Conservation (phyloP, 2,329 filamentous ascomycete species). For the Neurospora crassa region DNA sequence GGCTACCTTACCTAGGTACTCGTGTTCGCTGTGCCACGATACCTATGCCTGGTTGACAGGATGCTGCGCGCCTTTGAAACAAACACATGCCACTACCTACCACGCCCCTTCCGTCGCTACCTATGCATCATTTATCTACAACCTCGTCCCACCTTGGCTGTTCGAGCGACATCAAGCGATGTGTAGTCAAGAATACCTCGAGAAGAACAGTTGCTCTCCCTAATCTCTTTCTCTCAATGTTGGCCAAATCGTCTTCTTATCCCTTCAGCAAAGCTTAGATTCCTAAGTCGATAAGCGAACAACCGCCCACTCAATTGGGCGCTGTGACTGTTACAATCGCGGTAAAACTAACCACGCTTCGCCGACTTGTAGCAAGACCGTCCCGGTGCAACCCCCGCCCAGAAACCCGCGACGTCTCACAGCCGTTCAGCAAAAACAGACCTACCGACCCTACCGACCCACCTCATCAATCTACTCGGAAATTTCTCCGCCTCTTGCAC, state of each 20-base stretch:
- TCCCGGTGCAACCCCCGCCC: conserved; percentile 25
- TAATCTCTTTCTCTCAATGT: not conserved
- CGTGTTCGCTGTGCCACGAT: not conserved
- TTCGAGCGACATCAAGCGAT: not conserved
- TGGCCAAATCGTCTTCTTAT: not conserved
- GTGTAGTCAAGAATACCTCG: not conserved
- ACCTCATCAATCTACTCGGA: conserved; percentile 54
- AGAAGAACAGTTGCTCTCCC: not conserved
- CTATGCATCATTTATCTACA: not conserved
- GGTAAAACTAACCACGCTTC: conserved; percentile 17
- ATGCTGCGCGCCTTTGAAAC: not conserved
- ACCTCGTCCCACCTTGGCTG: not conserved
- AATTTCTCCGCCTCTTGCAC: conserved; percentile 31
- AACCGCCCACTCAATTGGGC: not conserved
- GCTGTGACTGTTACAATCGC: not conserved
- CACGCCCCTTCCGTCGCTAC: not conserved
- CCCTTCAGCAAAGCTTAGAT: not conserved
- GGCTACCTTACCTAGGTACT: too few relatives aligned
- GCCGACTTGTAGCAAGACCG: conserved; percentile 20
- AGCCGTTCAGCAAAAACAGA: conserved; percentile 20
- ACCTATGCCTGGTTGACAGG: not conserved
- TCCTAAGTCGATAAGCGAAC: not conserved
- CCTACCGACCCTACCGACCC: conserved; percentile 37
- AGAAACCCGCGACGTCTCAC: conserved; percentile 27
- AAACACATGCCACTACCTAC: not conserved